Evolutionary conservation across 495 filamentous ascomycete genomes (phyloP).

Genomic region (Chaetomium cochliodes): DNA sequence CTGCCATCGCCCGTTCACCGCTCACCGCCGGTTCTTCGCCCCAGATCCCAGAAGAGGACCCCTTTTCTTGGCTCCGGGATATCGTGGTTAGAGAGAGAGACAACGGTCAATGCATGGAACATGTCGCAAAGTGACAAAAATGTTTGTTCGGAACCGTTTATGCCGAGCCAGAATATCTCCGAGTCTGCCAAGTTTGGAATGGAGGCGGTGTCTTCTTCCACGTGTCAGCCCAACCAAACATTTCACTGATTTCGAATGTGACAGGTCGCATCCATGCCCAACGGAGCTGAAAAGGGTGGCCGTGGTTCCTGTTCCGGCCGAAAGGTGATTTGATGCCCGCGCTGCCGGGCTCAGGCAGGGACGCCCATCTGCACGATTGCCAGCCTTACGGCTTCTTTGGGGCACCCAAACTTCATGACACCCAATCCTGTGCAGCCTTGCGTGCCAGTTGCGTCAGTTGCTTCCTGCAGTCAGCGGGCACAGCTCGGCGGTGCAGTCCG

Average conservation of each 20-base stretch:
- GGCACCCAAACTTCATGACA: neutral
- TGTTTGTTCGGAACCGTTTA: neutral
- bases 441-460: neutral
- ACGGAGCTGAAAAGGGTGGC: neutral
- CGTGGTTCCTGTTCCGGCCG: constrained; percentile 9
- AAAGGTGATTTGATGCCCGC: neutral
- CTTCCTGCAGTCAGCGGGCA: constrained; percentile 20
- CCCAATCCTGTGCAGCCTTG: neutral
- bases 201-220: constrained; percentile 8
- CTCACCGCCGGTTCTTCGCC: constrained; percentile 9
- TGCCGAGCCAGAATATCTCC: neutral
- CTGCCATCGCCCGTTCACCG: neutral
- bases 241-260: constrained; percentile 13
- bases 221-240: constrained; percentile 8
- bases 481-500: constrained; percentile 9
- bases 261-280: constrained; percentile 4
- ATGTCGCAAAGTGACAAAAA: neutral
- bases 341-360: constrained; percentile 8
- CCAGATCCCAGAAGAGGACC: neutral
- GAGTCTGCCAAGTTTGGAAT: neutral
- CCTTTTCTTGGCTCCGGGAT: constrained; percentile 2
- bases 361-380: constrained; percentile 6
- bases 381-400: constrained; percentile 19
- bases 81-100: constrained; percentile 4
- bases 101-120: neutral